Evolutionary conservation across 805 yeast genomes (phyloP), one percentile per base, ranked within the genome.

Genomic region (Schizosaccharomyces osmophilus): DNA sequence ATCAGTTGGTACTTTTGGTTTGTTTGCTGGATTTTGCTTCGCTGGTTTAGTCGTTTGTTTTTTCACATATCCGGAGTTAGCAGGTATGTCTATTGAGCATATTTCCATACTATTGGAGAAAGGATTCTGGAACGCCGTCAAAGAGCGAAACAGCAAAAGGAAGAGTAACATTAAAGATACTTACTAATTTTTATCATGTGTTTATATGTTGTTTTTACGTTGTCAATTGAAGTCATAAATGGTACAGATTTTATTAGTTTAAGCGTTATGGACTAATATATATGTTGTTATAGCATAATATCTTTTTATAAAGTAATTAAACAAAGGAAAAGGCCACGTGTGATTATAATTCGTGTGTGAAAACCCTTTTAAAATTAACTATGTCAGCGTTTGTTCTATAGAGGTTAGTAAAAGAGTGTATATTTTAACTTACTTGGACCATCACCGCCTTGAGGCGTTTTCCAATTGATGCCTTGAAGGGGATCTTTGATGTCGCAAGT

Each of bases 361-460:
- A 36, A 3, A n/a, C n/a, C 15, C 41, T 11, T 36, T 1, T 36
- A 13, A 13, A 36, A 9, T 36, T 13, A 9, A 9, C 15, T 36
- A 36, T 9, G 41, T 36, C 41, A 36, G 8, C 5, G 41, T 36
- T 36, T 36, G 41, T 13, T 36, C 41, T 36, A 9, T 31, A 36
- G 13, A 36, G 1, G 41, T 36, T 36, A 36, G 41, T 36, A 36
- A 36, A 36, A 13, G 13, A 36, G 15, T 11, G 13, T 36, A 13
- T 36, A 11, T 36, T 11, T 11, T 2, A 5, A 36, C 41, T 36
- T 36, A 36, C 41, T 36, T 11, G 98, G 98, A 15, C 98, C 98
- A 71, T 85, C 98, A 39, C 97, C 97, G 64, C 98, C 97, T 75
- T 93, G 97, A 6, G 98, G 98, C n/a, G 87, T 95, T 13, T 82